Evolutionary conservation across 2,329 filamentous ascomycete genomes (phyloP), one percentile per base, ranked within the genome.

Genomic region (Xylariaceae sp.): DNA sequence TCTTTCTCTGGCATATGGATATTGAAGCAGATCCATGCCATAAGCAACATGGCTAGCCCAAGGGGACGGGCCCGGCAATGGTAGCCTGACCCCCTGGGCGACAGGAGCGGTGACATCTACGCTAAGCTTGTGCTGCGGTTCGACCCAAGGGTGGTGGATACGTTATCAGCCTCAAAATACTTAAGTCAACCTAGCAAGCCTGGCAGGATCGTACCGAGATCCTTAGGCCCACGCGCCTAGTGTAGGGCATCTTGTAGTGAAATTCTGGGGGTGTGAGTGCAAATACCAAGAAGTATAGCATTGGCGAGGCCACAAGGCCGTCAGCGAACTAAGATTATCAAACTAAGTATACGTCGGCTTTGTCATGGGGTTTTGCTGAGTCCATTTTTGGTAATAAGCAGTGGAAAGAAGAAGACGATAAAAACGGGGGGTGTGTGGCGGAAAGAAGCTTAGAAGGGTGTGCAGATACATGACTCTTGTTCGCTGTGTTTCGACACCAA

Each of bases 381-480:
- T 62, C 59, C 59, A 60, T 56, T 47, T 48, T 56, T 62, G 59
- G 59, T 56, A 50, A 56, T 60, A 59, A 53, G 59, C 48, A 53
- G 41, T 23, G 36, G 29, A 37, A 48, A 36, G 37, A 23, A 45
- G 47, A 52, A 43, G 40, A 26, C 23, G 34, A 59, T 40, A 53
- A 49, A 56, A 58, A 55, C 33, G 33, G 24, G 40, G 48, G 40
- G 45, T 17, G 52, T 31, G 43, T 16, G 43, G 29, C 11, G 16
- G 12, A 23, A 17, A 23, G 19, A 40, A 19, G 3, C 11, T 3
- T 12, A 19, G 14, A 29, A 51, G 43, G 43, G 56, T 36, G 44
- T 47, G 47, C 3, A 28, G 28, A 6, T 46, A 37, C 8, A 17
- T 23, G 28, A 31, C 28, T 17, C 16, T 8, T 23, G 11, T 7